These are phyloP conservation scores for Penicillium brevicompactum DNA, from an alignment of 2,329 filamentous ascomycete species.

Conservation along the genomic window DNA sequence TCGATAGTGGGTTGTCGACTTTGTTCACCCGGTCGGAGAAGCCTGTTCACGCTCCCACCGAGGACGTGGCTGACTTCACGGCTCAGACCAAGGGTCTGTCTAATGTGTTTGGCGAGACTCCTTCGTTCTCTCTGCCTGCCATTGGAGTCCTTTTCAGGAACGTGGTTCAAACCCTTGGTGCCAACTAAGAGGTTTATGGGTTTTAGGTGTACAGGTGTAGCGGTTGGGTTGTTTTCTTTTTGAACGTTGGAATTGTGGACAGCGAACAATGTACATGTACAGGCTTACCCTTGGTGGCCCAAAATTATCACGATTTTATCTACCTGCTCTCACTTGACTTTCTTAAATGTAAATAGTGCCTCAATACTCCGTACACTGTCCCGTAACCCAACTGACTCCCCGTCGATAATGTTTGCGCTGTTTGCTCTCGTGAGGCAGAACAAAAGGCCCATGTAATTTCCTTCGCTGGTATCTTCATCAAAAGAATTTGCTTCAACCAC, in stretches of 20 bases:
- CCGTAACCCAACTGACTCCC: background rate
- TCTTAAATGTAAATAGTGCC: background rate
- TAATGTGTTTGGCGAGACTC: conserved; percentile 40
- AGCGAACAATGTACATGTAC: conserved; percentile 22
- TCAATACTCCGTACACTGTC: too few species aligned
- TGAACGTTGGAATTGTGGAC: conserved; percentile 13
- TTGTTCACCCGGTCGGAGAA: conserved; percentile 34
- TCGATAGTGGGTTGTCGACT: conserved; percentile 35
- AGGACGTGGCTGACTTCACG: conserved; percentile 19
- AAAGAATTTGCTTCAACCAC: too few species aligned
- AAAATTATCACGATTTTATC: conserved; percentile 5
- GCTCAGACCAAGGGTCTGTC: conserved; percentile 32
- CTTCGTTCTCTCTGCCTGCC: conserved; percentile 42
- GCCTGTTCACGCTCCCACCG: conserved; percentile 1
- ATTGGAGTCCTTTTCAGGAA: conserved; percentile 41
- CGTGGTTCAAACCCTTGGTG: conserved; percentile 38
- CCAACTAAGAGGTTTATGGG: conserved; percentile 12
- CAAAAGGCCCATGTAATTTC: too few species aligned
- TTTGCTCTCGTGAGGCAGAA: too few species aligned
- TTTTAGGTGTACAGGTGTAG: conserved; percentile 12
- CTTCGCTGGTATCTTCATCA: too few species aligned
- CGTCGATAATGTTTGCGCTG: background rate
- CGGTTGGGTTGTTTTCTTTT: conserved; percentile 6
- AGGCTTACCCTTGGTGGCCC: background rate
- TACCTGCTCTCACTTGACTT: background rate